Percentiles rank a stretch among this genome's conserved stretches.
These are phyloP conservation scores for Teunomyces gatunensis DNA, from an alignment of 805 yeast species.

Conservation along the genomic window DNA sequence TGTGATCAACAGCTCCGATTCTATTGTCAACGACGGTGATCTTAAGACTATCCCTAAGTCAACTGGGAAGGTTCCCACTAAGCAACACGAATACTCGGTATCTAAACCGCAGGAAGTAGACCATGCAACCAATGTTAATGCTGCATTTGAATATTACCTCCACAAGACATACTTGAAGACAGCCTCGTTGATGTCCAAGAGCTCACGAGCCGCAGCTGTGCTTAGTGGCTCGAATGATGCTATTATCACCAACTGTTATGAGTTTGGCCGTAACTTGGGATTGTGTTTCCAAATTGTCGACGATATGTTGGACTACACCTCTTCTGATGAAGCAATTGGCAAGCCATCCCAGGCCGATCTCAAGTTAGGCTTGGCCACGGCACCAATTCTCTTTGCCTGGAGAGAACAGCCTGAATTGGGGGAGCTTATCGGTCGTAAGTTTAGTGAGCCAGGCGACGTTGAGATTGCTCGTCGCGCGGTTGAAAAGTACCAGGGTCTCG, in stretches of 20 bases:
- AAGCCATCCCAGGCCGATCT: conserved; percentile 96
- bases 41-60: conserved; percentile 48
- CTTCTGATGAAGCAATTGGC: conserved; percentile 80
- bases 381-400: conserved; percentile 96
- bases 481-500: conserved; percentile 66
- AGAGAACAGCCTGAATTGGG: conserved; percentile 81
- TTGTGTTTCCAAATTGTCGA: conserved; percentile 95
- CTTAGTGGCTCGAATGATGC: conserved; percentile 77
- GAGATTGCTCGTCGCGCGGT: conserved; percentile 79
- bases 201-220: conserved; percentile 90
- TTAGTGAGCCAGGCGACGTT: conserved; percentile 77
- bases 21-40: conserved; percentile 50
- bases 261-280: conserved; percentile 90
- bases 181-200: conserved; percentile 90
- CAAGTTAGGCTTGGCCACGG: conserved; percentile 92
- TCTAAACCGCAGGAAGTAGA: conserved; percentile 40
- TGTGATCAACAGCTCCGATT: conserved; percentile 52
- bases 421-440: conserved; percentile 77
- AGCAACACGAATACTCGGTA: conserved; percentile 58
- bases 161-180: conserved; percentile 96
- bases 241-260: conserved; percentile 82
- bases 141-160: conserved; percentile 92
- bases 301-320: conserved; percentile 92
- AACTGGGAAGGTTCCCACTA: conserved; percentile 62
- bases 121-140: conserved; percentile 65